A percentile compares a stretch with the other conserved stretches of the same genome.
These are phyloP conservation scores for Serendipita indica DNA, from an alignment of 768 basidiomycete species.

Conservation along the genomic window DNA sequence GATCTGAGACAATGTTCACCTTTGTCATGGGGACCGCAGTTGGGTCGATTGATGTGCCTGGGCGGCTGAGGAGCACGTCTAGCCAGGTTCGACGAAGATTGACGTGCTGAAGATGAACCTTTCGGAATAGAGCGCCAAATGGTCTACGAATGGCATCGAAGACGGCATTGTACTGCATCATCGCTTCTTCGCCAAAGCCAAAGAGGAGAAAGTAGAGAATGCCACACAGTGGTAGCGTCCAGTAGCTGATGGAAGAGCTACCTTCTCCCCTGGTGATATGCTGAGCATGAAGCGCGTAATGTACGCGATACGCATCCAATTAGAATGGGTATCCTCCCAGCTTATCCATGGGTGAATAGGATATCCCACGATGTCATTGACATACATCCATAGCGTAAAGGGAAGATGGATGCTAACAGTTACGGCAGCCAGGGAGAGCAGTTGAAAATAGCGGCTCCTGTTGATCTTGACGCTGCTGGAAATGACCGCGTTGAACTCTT, in stretches of 20 bases:
- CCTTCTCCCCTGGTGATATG: not conserved
- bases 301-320: slow-evolving; percentile 18
- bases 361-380: not conserved
- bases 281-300: not conserved
- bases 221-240: slow-evolving; percentile 33
- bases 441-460: not conserved
- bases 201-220: slow-evolving; percentile 51
- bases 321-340: slow-evolving; percentile 37
- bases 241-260: slow-evolving; percentile 26
- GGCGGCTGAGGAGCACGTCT: slow-evolving; percentile 3
- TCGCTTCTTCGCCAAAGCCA: slow-evolving; percentile 46
- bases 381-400: not conserved
- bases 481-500: not conserved
- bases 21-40: slow-evolving; percentile 17
- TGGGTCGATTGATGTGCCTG: slow-evolving; percentile 6
- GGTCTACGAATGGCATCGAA: not conserved
- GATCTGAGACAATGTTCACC: not conserved
- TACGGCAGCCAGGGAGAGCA: not conserved
- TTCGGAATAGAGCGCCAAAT: not conserved
- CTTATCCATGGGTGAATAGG: slow-evolving; percentile 29
- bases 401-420: not conserved
- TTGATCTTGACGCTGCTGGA: not conserved
- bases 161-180: slow-evolving; percentile 35
- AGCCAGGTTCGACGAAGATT: not conserved
- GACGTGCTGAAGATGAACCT: too few relatives aligned